These are phyloP conservation scores for Cyclospora cayetanensis DNA, from an alignment of 169 alveolate genomes.

Conservation along the genomic window DNA sequence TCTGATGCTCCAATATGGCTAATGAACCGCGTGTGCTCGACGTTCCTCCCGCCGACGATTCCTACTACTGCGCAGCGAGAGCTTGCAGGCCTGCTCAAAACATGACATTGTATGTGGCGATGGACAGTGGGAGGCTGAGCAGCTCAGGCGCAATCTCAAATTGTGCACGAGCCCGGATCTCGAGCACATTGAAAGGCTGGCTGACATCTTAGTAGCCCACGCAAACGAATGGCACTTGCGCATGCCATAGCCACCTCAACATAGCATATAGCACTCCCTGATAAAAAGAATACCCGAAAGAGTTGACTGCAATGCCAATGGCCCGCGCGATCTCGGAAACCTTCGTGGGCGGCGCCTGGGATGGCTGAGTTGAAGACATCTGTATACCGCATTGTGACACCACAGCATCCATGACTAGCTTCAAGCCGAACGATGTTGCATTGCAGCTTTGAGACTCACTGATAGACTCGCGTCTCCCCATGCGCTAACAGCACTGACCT, in stretches of 20 bases:
- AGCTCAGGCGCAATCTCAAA: background rate
- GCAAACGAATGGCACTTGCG: too few species aligned
- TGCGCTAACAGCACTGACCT: constrained; percentile 22
- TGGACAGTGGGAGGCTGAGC: background rate
- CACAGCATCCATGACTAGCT: too few species aligned
- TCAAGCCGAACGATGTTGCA: background rate
- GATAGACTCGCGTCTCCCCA: too few species aligned
- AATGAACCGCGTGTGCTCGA: constrained; percentile 46
- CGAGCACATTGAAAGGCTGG: background rate
- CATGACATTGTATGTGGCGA: background rate
- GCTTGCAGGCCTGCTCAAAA: constrained; percentile 33
- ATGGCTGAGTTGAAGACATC: too few species aligned
- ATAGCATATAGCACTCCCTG: too few species aligned
- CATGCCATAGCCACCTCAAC: too few species aligned
- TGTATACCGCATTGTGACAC: too few species aligned
- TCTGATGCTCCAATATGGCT: constrained; percentile 58
- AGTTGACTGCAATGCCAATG: constrained; percentile 60
- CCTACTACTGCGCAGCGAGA: constrained; percentile 58
- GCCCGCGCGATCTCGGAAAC: constrained; percentile 23
- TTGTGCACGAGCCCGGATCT: background rate
- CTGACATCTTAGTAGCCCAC: background rate
- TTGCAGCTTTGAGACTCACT: background rate
- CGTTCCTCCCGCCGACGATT: constrained; percentile 53
- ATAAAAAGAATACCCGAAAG: constrained; percentile 60
- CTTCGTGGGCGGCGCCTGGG: too few species aligned